These are phyloP conservation scores for Phyllostachys edulis DNA, from an alignment of 176 grass and related monocot genomes.

Conservation along the genomic window DNA sequence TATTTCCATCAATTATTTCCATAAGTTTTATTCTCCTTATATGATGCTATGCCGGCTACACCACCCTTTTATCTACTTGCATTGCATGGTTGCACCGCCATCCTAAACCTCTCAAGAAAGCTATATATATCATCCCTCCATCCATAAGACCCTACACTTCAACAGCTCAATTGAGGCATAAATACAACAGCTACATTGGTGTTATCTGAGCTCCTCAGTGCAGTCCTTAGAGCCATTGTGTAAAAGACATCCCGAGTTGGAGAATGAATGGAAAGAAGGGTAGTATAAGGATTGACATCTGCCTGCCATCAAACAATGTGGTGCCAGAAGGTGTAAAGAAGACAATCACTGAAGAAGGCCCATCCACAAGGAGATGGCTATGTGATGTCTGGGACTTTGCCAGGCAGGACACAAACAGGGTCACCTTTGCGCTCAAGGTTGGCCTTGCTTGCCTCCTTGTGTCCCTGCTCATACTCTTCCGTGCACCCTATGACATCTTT, in stretches of 20 bases:
- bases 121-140: conserved; percentile 50
- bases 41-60: conserved; percentile 33
- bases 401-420: conserved; percentile 62
- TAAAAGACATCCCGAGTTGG: conserved; percentile 31
- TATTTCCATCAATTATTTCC: conserved; percentile 42
- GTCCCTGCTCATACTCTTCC: conserved; percentile 74
- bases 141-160: conserved; percentile 45
- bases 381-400: conserved; percentile 64
- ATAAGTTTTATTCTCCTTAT: conserved; percentile 46
- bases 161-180: conserved; percentile 25
- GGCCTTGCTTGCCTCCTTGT: conserved; percentile 81
- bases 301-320: conserved; percentile 31
- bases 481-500: conserved; percentile 65
- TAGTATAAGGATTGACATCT: conserved; percentile 66
- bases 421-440: conserved; percentile 77
- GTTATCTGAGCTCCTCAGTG: conserved; percentile 10
- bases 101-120: conserved; percentile 17
- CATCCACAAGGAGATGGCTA: conserved; percentile 60
- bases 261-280: conserved; percentile 84
- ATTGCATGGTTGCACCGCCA: conserved; percentile 57
- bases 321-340: conserved; percentile 41
- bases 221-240: conserved; percentile 15
- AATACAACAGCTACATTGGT: background rate
- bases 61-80: conserved; percentile 51
- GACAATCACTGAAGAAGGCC: background rate